These are phyloP conservation scores for Colletotrichum orchidophilum DNA, from an alignment of 2,329 filamentous ascomycete genomes.

Conservation along the genomic window DNA sequence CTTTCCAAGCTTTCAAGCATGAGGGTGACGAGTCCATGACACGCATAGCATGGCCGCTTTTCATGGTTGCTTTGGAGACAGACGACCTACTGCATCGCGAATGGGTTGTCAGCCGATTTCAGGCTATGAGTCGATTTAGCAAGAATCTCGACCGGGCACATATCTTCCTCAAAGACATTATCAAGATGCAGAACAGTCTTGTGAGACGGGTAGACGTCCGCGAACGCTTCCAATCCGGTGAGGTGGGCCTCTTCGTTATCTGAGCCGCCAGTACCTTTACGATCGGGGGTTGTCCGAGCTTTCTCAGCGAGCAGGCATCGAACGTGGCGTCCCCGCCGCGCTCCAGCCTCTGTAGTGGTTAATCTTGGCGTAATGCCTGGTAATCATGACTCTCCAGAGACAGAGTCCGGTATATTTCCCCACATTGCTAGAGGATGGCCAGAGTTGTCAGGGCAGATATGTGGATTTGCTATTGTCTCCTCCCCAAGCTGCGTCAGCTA, in stretches of 20 bases:
- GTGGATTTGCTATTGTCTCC: slow-evolving; percentile 10
- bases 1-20: slow-evolving; percentile 45
- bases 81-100: slow-evolving; percentile 43
- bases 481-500: slow-evolving; percentile 3
- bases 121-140: slow-evolving; percentile 41
- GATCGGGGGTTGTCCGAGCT: not conserved
- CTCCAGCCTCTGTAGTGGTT: not conserved
- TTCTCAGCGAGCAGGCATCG: not conserved
- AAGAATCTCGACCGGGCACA: slow-evolving; percentile 44
- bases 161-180: slow-evolving; percentile 38
- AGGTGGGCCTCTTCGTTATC: slow-evolving; percentile 37
- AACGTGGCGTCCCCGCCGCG: not conserved
- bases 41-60: slow-evolving; percentile 46
- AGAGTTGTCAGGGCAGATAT: too few relatives aligned
- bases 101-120: slow-evolving; percentile 45
- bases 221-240: slow-evolving; percentile 27
- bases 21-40: slow-evolving; percentile 43
- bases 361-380: not conserved
- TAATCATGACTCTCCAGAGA: not conserved
- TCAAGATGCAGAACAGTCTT: slow-evolving; percentile 35
- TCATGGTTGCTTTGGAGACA: slow-evolving; percentile 47
- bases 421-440: slow-evolving; percentile 2
- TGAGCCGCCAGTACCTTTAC: slow-evolving; percentile 8
- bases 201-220: slow-evolving; percentile 34
- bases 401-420: not conserved